Evolutionary conservation across 257 asterid genomes (phyloP).

Genomic region (Anisodus acutangulus): DNA sequence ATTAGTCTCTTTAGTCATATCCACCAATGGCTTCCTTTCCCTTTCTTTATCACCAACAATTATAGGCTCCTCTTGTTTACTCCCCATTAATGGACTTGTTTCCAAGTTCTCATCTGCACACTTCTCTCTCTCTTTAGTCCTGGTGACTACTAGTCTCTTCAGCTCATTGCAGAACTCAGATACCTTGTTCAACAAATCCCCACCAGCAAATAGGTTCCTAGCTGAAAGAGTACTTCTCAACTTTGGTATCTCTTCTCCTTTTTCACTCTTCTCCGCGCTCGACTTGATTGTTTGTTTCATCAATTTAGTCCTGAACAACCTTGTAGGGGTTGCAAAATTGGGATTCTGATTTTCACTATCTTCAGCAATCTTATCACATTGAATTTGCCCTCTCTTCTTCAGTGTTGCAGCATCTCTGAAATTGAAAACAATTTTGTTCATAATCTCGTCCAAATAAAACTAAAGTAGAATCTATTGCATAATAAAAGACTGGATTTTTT

Average conservation of each 20-base stretch:
- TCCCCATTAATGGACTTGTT: conserved; percentile 29
- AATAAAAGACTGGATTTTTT: neutral
- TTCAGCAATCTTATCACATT: conserved; percentile 42
- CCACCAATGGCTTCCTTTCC: conserved; percentile 77
- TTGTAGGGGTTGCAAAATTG: conserved; percentile 60
- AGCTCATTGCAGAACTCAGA: conserved; percentile 88
- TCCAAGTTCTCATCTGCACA: conserved; percentile 36
- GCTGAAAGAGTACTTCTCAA: conserved; percentile 85
- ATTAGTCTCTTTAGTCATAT: conserved; percentile 48
- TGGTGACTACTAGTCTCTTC: conserved; percentile 64
- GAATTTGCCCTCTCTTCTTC: conserved; percentile 69
- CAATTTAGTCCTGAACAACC: conserved; percentile 41
- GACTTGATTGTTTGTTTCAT: conserved; percentile 65
- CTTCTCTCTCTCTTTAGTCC: conserved; percentile 56
- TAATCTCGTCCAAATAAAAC: neutral
- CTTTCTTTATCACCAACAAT: conserved; percentile 50
- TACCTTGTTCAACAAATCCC: conserved; percentile 75
- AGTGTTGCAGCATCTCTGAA: conserved; percentile 78
- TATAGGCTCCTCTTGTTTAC: conserved; percentile 28
- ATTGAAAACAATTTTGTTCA: conserved; percentile 22
- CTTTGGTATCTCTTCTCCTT: conserved; percentile 56
- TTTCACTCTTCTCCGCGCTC: conserved; percentile 62
- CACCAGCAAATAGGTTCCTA: conserved; percentile 81
- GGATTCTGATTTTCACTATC: conserved; percentile 81
- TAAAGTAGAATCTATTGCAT: neutral